Conservation (phyloP, 208 protist genomes). For the Leishmania mexicana region DNA sequence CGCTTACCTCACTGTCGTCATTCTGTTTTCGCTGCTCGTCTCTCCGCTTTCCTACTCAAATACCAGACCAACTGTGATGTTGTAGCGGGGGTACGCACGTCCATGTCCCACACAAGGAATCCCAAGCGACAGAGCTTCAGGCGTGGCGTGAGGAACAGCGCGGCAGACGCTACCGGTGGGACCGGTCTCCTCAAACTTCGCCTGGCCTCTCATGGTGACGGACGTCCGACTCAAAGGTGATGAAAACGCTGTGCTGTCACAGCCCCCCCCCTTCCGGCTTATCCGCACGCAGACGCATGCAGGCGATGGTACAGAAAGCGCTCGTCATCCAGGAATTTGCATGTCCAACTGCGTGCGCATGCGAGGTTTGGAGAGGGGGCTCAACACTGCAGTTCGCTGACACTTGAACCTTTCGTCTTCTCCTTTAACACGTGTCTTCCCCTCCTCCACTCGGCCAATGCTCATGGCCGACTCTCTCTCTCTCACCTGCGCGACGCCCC, state of each 20-base stretch:
- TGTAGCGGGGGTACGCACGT: neutral
- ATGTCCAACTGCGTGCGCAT: neutral
- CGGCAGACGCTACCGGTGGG: neutral
- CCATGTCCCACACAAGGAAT: neutral
- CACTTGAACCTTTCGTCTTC: neutral
- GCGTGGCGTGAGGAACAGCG: neutral
- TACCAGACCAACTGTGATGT: neutral
- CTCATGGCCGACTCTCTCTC: neutral
- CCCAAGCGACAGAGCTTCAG: neutral
- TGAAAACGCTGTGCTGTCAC: neutral
- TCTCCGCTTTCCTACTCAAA: neutral
- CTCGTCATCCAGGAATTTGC: neutral
- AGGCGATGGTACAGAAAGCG: neutral
- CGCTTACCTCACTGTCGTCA: neutral
- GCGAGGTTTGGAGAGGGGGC: neutral
- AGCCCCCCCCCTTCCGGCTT: no score
- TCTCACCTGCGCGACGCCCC: no score
- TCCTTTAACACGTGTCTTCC: neutral
- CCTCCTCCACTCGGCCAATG: neutral
- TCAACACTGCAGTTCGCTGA: neutral
- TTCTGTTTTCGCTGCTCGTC: neutral
- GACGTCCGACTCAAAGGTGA: neutral
- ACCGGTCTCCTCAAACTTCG: neutral
- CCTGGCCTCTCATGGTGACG: neutral
- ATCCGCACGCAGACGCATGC: neutral